phyloP scores from a whole-genome alignment of 768 basidiomycete genomes.

The Suillus spraguei region DNA sequence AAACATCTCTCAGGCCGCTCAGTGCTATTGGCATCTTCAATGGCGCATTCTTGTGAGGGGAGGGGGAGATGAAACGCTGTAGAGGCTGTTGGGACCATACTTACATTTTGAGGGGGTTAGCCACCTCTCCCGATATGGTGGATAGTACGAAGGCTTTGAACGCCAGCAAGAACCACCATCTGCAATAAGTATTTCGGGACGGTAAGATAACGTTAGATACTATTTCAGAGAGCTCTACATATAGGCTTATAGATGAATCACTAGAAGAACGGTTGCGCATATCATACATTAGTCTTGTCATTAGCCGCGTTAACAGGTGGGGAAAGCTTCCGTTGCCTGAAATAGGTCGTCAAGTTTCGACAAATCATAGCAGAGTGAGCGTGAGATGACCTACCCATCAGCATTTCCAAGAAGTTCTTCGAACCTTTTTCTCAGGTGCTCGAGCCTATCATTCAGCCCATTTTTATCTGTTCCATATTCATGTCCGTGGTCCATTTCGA shows the following conservation, averaged over 20 bases:
- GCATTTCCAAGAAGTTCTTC: conserved; percentile 31
- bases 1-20: not conserved
- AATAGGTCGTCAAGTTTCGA: not conserved
- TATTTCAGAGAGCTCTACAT: too few species aligned
- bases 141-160: not conserved
- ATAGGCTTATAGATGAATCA: too few species aligned
- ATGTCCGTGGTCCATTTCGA: conserved; percentile 59
- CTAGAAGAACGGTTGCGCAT: not conserved
- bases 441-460: conserved; percentile 14
- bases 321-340: conserved; percentile 3
- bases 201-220: too few species aligned
- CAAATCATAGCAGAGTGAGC: not conserved
- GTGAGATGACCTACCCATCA: conserved; percentile 6
- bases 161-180: not conserved
- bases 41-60: not conserved
- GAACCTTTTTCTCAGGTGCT: conserved; percentile 22
- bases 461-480: conserved; percentile 18
- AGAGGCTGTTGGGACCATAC: not conserved
- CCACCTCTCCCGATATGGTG: not conserved
- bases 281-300: not conserved
- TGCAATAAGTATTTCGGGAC: not conserved
- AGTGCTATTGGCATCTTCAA: not conserved
- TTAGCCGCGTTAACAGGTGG: not conserved
- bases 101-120: not conserved
- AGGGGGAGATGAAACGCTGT: not conserved